Percentiles rank a stretch among this genome's conserved stretches.
These are phyloP conservation scores for Malassezia psittaci DNA, from an alignment of 1,284 basidiomycete genomes.

Conservation along the genomic window DNA sequence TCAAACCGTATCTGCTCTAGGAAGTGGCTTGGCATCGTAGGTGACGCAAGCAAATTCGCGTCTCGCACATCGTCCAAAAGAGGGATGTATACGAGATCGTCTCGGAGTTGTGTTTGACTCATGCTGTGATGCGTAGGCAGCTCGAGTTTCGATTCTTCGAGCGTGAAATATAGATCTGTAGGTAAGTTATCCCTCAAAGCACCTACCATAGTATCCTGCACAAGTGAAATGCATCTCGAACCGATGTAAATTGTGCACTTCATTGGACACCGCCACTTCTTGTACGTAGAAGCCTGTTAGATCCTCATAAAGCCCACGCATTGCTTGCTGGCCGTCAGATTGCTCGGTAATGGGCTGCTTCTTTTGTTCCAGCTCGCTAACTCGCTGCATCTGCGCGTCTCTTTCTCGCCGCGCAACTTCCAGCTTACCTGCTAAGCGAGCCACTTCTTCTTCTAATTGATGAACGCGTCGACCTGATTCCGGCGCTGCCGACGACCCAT, in stretches of 20 bases:
- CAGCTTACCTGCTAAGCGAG: constrained; percentile 1
- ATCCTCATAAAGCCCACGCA: constrained; percentile 44
- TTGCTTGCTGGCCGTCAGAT: constrained; percentile 26
- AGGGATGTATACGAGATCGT: constrained; percentile 40
- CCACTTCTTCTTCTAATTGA: constrained; percentile 4
- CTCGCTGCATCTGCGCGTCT: neutral
- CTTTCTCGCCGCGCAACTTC: neutral
- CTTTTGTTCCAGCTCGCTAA: neutral
- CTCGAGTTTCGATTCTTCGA: constrained; percentile 27
- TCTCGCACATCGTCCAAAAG: constrained; percentile 35
- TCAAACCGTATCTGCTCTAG: constrained; percentile 24
- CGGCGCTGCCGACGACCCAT: neutral
- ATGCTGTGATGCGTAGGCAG: neutral
- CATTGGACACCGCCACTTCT: constrained; percentile 23
- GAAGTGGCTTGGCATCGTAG: constrained; percentile 20
- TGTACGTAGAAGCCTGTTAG: constrained; percentile 39
- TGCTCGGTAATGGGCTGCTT: neutral
- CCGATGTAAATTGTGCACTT: constrained; percentile 10
- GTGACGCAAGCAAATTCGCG: constrained; percentile 18
- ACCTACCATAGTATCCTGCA: constrained; percentile 33
- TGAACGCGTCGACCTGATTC: neutral
- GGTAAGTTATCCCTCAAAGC: neutral
- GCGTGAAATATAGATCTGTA: constrained; percentile 30
- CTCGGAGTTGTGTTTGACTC: constrained; percentile 6
- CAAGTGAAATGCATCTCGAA: constrained; percentile 37